Evolutionary conservation across 2,329 filamentous ascomycete species (phyloP).

Genomic region (Fonsecaea monophora): DNA sequence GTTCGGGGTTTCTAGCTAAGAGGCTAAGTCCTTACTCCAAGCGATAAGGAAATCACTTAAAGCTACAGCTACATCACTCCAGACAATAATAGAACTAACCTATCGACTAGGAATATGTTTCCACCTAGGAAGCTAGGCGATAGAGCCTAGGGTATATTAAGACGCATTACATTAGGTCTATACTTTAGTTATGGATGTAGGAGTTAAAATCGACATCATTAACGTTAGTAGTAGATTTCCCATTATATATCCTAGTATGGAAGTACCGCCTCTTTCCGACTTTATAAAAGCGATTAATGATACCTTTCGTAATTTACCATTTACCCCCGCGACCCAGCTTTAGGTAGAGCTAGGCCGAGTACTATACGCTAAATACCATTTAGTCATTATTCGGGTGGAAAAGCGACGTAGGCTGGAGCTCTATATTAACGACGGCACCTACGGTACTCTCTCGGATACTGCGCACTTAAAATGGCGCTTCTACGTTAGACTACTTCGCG

Average conservation of each 20-base stretch:
- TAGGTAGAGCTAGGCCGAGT: background rate
- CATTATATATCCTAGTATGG: background rate
- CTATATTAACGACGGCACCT: too few species aligned
- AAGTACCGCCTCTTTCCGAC: background rate
- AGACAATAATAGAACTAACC: too few species aligned
- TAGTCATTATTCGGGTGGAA: background rate
- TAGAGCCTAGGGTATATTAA: background rate
- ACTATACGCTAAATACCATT: background rate
- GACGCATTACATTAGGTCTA: constrained; percentile 1
- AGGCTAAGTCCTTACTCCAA: background rate
- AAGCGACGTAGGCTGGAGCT: too few species aligned
- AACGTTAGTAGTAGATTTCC: constrained; percentile 14
- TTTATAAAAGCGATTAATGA: background rate
- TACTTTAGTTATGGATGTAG: background rate
- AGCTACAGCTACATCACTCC: too few species aligned
- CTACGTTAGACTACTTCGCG: background rate
- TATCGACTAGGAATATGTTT: constrained; percentile 12
- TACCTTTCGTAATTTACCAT: background rate
- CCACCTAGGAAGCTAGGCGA: constrained; percentile 19
- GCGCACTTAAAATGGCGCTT: background rate
- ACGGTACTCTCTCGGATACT: too few species aligned
- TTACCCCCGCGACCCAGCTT: background rate
- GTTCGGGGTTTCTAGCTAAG: background rate
- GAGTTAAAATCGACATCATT: constrained; percentile 1
- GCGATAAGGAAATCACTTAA: background rate